Evolutionary conservation across 2,329 filamentous ascomycete genomes (phyloP).

Genomic region (Cladophialophora immunda): DNA sequence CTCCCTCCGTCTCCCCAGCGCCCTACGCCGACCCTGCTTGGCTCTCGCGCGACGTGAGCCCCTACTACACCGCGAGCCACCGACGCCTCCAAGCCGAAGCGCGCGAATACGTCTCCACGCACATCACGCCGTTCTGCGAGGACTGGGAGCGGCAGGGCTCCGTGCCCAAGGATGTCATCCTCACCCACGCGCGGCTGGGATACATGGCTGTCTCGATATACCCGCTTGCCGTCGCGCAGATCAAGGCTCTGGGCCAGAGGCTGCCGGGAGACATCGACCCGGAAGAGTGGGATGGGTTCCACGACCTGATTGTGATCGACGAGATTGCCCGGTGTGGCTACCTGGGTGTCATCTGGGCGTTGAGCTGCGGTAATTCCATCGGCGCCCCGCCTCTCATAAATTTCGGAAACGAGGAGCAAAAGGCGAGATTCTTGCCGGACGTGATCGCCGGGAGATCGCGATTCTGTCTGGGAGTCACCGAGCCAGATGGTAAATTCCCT

Average conservation of each 20-base stretch:
- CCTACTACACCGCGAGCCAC: slow-evolving; percentile 72
- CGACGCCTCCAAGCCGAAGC: slow-evolving; percentile 65
- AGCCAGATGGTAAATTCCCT: slow-evolving; percentile 29
- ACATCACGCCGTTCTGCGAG: slow-evolving; percentile 66
- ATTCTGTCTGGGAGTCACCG: slow-evolving; percentile 70
- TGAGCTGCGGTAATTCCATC: slow-evolving; percentile 46
- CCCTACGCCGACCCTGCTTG: slow-evolving; percentile 49
- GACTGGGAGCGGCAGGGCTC: slow-evolving; percentile 70
- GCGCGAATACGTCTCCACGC: slow-evolving; percentile 66
- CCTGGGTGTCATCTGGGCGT: slow-evolving; percentile 45
- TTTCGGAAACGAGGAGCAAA: slow-evolving; percentile 45
- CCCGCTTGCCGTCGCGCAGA: slow-evolving; percentile 28
- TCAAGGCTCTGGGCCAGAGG: slow-evolving; percentile 32
- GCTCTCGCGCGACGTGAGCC: slow-evolving; percentile 57
- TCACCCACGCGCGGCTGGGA: slow-evolving; percentile 29
- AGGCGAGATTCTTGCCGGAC: slow-evolving; percentile 62
- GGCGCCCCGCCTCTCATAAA: slow-evolving; percentile 46
- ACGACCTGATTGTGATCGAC: slow-evolving; percentile 49
- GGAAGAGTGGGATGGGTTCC: slow-evolving; percentile 49
- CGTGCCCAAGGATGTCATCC: slow-evolving; percentile 50
- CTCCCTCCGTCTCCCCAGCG: slow-evolving; percentile 11
- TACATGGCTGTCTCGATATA: slow-evolving; percentile 36
- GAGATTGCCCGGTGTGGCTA: slow-evolving; percentile 49
- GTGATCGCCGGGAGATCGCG: slow-evolving; percentile 64
- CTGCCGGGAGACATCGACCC: slow-evolving; percentile 45